These are phyloP conservation scores for Penicillium goetzii DNA, from an alignment of 495 filamentous ascomycete species.

Conservation along the genomic window DNA sequence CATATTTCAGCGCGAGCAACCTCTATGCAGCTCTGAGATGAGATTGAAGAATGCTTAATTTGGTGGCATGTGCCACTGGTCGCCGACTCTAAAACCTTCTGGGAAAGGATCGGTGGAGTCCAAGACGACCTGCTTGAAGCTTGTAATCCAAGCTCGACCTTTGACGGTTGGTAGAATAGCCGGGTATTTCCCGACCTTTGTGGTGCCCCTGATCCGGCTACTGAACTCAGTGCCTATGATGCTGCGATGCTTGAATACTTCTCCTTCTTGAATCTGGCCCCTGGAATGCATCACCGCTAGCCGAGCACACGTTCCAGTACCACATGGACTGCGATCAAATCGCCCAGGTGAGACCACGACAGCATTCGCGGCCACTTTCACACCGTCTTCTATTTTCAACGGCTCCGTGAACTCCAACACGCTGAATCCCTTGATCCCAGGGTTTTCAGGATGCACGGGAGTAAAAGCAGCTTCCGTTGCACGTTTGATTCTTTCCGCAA, in stretches of 20 bases:
- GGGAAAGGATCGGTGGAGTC: slow-evolving; percentile 40
- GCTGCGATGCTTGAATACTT: slow-evolving; percentile 37
- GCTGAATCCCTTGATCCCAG: slow-evolving; percentile 34
- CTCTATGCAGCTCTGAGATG: neutral
- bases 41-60: slow-evolving; percentile 4
- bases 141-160: slow-evolving; percentile 41
- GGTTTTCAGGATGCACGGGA: slow-evolving; percentile 41
- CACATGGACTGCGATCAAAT: slow-evolving; percentile 44
- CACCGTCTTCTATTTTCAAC: slow-evolving; percentile 18
- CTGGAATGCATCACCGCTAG: slow-evolving; percentile 39
- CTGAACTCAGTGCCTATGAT: slow-evolving; percentile 38
- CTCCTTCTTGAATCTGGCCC: slow-evolving; percentile 30
- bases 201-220: slow-evolving; percentile 33
- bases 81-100: slow-evolving; percentile 36
- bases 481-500: slow-evolving; percentile 39
- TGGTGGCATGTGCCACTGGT: slow-evolving; percentile 33
- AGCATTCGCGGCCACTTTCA: slow-evolving; percentile 33
- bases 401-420: slow-evolving; percentile 35
- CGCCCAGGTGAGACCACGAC: slow-evolving; percentile 42
- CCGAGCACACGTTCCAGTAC: slow-evolving; percentile 42
- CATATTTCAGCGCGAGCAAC: neutral
- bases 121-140: slow-evolving; percentile 38
- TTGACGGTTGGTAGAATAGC: slow-evolving; percentile 39
- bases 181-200: slow-evolving; percentile 31
- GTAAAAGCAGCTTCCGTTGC: slow-evolving; percentile 29